Conservation (phyloP, 1,139 yeast species). For the Taphrina flavorubra region DNA sequence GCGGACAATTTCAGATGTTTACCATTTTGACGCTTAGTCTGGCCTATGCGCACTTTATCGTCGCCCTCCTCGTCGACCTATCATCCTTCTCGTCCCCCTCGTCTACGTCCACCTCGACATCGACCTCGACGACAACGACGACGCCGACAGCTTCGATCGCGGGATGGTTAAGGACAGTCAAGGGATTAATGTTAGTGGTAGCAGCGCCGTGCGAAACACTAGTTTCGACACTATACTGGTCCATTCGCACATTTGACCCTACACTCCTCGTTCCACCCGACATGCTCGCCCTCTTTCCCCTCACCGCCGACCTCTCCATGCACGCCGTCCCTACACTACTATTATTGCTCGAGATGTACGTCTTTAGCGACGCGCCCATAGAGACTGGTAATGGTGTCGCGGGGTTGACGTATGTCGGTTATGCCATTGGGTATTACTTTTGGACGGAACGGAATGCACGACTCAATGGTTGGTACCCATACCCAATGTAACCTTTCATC, state of each 20-base stretch:
- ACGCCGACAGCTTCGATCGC: too few relatives aligned
- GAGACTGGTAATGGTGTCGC: conserved; percentile 14
- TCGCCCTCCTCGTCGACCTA: conserved; percentile 21
- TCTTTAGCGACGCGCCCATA: conserved; percentile 22
- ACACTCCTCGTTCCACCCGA: conserved; percentile 19
- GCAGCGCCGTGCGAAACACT: conserved; percentile 35
- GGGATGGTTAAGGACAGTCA: neutral
- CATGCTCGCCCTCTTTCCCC: conserved; percentile 15
- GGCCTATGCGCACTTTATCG: conserved; percentile 19
- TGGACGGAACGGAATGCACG: conserved; percentile 34
- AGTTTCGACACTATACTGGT: conserved; percentile 26
- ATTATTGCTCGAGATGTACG: conserved; percentile 22
- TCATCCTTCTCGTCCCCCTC: neutral
- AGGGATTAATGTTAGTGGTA: conserved; percentile 16
- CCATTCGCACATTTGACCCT: conserved; percentile 15
- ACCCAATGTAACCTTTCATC: conserved; percentile 26
- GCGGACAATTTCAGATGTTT: conserved; percentile 34
- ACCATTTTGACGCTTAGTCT: conserved; percentile 35
- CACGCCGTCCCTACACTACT: conserved; percentile 35
- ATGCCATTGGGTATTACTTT: conserved; percentile 19
- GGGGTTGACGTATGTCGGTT: conserved; percentile 15
- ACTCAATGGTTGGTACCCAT: conserved; percentile 36
- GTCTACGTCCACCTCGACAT: neutral
- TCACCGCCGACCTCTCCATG: conserved; percentile 35
- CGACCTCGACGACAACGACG: too few relatives aligned